Percentiles rank a stretch among this genome's conserved stretches.
These are phyloP conservation scores for Metschnikowia lachancei DNA, from an alignment of 805 yeast genomes.

Conservation along the genomic window DNA sequence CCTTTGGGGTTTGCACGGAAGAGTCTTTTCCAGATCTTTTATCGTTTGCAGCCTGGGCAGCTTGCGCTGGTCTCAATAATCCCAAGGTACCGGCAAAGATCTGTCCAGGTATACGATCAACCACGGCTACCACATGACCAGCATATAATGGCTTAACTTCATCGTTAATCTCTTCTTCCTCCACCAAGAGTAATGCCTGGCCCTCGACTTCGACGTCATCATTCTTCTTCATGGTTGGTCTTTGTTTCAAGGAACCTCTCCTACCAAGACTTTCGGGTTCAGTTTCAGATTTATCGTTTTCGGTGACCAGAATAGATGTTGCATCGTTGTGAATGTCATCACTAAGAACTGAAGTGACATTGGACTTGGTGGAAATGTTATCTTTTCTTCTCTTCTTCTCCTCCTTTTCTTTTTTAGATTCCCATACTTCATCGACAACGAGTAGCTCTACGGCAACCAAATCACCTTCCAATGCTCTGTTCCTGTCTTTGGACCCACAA, in stretches of 20 bases:
- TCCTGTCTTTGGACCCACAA: constrained; percentile 97
- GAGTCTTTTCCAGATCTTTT: constrained; percentile 47
- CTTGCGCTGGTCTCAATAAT: constrained; percentile 90
- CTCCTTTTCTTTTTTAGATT: constrained; percentile 91
- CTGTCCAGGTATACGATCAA: constrained; percentile 97
- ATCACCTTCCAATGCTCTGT: constrained; percentile 96
- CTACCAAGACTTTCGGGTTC: constrained; percentile 47
- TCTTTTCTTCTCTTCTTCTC: constrained; percentile 92
- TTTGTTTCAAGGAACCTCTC: constrained; percentile 86
- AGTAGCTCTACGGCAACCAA: constrained; percentile 92
- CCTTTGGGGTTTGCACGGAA: constrained; percentile 43
- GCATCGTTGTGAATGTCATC: constrained; percentile 83
- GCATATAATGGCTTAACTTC: constrained; percentile 92
- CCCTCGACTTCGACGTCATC: constrained; percentile 99
- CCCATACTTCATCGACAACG: constrained; percentile 98
- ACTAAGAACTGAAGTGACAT: constrained; percentile 39
- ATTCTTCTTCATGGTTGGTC: constrained; percentile 95
- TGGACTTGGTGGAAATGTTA: constrained; percentile 39
- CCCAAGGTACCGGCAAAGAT: constrained; percentile 93
- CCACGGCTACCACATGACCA: constrained; percentile 97
- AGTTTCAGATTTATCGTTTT: constrained; percentile 33
- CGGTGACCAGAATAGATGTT: constrained; percentile 49
- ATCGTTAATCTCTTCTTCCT: constrained; percentile 93
- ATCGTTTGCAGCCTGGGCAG: constrained; percentile 74
- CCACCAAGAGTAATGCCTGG: constrained; percentile 83